phyloP scores from a whole-genome alignment of 2,329 filamentous ascomycete genomes.

The Xylaria digitata region DNA sequence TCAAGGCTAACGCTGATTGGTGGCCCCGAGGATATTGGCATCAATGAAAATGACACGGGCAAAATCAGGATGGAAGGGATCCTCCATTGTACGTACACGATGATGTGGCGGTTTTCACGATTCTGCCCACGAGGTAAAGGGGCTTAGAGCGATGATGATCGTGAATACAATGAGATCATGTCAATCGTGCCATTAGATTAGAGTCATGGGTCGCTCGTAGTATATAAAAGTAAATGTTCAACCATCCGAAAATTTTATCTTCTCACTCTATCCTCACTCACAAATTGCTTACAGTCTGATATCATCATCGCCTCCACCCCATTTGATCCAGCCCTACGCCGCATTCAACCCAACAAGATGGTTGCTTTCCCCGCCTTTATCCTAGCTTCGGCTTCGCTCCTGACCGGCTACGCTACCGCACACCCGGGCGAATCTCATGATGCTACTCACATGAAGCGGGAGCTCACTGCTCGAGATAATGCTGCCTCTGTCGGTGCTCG shows the following conservation, averaged over 20 bases:
- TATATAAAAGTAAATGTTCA: slow-evolving; percentile 18
- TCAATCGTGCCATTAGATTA: not conserved
- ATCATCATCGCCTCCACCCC: not conserved
- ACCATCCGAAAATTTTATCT: not conserved
- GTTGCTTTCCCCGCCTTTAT: slow-evolving; percentile 42
- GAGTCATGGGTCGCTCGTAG: not conserved
- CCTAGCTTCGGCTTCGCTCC: slow-evolving; percentile 38
- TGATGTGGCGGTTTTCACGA: slow-evolving; percentile 22
- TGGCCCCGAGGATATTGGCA: not conserved
- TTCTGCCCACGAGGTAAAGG: not conserved
- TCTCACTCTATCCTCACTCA: slow-evolving; percentile 9
- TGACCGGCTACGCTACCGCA: slow-evolving; percentile 45
- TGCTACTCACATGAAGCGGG: slow-evolving; percentile 49
- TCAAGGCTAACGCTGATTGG: slow-evolving; percentile 6
- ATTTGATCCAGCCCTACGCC: not conserved
- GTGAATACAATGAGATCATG: slow-evolving; percentile 2
- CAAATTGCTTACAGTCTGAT: not conserved
- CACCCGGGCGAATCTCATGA: slow-evolving; percentile 52
- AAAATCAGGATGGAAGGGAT: slow-evolving; percentile 4
- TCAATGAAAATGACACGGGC: slow-evolving; percentile 2
- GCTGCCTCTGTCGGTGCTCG: slow-evolving; percentile 50
- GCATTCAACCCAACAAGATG: slow-evolving; percentile 33
- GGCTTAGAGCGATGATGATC: slow-evolving; percentile 10
- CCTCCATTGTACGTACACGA: slow-evolving; percentile 25
- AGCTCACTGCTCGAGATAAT: slow-evolving; percentile 51